A percentile compares a stretch with the other conserved stretches of the same genome.
Conservation (phyloP, 2,329 filamentous ascomycete genomes). For the Xylariaceae sp. region DNA sequence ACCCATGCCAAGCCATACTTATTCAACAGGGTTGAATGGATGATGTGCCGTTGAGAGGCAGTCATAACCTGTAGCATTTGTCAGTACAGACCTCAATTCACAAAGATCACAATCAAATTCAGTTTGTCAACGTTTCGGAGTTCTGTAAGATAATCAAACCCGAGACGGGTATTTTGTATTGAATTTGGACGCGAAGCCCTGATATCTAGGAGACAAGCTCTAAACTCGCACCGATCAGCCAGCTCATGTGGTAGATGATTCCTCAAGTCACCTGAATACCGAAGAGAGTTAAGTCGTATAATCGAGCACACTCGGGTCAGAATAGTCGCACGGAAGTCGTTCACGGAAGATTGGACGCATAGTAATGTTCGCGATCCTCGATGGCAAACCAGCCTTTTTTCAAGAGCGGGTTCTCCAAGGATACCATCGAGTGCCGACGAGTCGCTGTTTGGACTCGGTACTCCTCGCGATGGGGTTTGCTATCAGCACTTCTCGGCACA, state of each 20-base stretch:
- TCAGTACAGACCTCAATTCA: no score
- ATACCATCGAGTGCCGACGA: conserved; percentile 31
- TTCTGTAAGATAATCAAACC: background rate
- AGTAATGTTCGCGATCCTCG: conserved; percentile 36
- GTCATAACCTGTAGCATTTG: no score
- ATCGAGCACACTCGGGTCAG: no score
- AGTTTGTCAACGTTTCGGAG: no score
- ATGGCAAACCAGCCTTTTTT: conserved; percentile 21
- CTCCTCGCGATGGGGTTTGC: conserved; percentile 40
- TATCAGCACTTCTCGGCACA: conserved; percentile 99
- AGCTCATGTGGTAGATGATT: background rate
- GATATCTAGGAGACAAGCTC: background rate
- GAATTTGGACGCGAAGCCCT: background rate
- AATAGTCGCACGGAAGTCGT: background rate
- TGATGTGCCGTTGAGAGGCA: no score
- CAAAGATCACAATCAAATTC: no score
- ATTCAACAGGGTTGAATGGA: no score
- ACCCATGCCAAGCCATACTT: no score
- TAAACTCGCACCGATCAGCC: background rate
- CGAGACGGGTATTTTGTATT: background rate
- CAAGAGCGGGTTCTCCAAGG: conserved; percentile 9
- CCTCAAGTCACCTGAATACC: no score
- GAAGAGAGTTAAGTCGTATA: no score
- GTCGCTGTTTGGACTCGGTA: conserved; percentile 30
- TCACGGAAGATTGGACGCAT: background rate